Conservation (phyloP, 306 rosid species). For the Corylus avellana region DNA sequence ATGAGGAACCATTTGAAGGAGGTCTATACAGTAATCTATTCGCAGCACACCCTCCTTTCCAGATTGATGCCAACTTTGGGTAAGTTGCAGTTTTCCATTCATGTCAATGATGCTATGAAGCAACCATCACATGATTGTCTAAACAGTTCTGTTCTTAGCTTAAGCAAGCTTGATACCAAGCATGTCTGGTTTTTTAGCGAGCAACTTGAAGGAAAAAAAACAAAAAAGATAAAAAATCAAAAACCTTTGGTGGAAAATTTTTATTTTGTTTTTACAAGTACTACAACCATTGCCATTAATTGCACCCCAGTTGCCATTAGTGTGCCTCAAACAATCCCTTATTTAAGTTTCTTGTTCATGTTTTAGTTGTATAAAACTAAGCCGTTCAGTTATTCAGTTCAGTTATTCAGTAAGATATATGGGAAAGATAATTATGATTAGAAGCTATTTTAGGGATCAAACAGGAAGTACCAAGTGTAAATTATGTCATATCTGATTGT, state of each 20-base stretch:
- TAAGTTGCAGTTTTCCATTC: conserved; percentile 28
- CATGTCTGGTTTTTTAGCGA: background rate
- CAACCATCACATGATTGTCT: background rate
- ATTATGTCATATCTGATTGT: background rate
- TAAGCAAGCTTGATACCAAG: conserved; percentile 2
- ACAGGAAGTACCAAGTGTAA: background rate
- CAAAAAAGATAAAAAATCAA: background rate
- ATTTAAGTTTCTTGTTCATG: background rate
- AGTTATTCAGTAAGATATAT: too few relatives aligned
- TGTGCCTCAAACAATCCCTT: background rate
- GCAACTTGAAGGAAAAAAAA: background rate
- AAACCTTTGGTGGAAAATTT: background rate
- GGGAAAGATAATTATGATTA: background rate
- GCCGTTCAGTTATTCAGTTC: background rate
- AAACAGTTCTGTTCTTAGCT: background rate
- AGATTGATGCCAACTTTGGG: conserved; percentile 89
- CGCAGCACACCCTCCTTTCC: conserved; percentile 84
- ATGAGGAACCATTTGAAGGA: conserved; percentile 55
- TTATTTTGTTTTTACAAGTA: background rate
- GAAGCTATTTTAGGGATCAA: background rate
- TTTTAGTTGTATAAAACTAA: background rate
- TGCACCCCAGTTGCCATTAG: background rate
- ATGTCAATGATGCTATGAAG: background rate
- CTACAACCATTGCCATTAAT: background rate
- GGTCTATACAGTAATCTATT: conserved; percentile 78